Evolutionary conservation across 2,329 filamentous ascomycete genomes (phyloP).

Genomic region (Neofusicoccum sp.): DNA sequence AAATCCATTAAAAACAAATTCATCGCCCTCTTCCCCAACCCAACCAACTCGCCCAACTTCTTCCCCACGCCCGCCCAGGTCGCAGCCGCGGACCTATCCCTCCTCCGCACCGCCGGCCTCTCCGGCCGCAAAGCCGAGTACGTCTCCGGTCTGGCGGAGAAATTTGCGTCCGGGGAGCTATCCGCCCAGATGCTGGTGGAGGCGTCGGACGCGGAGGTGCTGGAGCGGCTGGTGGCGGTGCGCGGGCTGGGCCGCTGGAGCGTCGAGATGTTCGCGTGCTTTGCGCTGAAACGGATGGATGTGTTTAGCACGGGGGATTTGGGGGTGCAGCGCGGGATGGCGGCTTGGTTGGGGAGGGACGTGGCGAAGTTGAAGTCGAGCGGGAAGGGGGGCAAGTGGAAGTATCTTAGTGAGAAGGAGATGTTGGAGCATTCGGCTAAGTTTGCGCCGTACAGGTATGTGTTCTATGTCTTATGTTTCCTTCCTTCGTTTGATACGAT

Average conservation of each 20-base stretch:
- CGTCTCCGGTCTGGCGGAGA: constrained; percentile 77
- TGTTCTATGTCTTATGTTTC: constrained; percentile 18
- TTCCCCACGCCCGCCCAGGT: constrained; percentile 82
- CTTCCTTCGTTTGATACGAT: not conserved
- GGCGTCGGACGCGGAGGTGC: constrained; percentile 80
- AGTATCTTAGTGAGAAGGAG: constrained; percentile 93
- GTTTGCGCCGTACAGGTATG: constrained; percentile 76
- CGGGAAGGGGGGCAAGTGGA: constrained; percentile 85
- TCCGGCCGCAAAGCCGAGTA: constrained; percentile 97
- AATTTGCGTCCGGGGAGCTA: constrained; percentile 74
- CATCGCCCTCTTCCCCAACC: constrained; percentile 62
- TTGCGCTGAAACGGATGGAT: constrained; percentile 90
- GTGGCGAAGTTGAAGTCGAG: constrained; percentile 71
- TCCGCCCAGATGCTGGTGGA: constrained; percentile 72
- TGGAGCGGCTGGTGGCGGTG: constrained; percentile 79
- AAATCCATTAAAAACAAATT: constrained; percentile 87
- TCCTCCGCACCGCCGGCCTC: constrained; percentile 78
- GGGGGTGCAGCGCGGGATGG: constrained; percentile 93
- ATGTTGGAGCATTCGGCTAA: constrained; percentile 79
- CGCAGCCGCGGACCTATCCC: constrained; percentile 59
- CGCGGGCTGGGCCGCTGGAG: constrained; percentile 86
- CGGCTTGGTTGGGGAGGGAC: constrained; percentile 78
- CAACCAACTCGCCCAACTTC: constrained; percentile 25
- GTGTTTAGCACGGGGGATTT: constrained; percentile 91
- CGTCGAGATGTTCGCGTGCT: constrained; percentile 97